Evolutionary conservation across 345 rosid genomes (phyloP).

Genomic region (Kernera saxatilis): DNA sequence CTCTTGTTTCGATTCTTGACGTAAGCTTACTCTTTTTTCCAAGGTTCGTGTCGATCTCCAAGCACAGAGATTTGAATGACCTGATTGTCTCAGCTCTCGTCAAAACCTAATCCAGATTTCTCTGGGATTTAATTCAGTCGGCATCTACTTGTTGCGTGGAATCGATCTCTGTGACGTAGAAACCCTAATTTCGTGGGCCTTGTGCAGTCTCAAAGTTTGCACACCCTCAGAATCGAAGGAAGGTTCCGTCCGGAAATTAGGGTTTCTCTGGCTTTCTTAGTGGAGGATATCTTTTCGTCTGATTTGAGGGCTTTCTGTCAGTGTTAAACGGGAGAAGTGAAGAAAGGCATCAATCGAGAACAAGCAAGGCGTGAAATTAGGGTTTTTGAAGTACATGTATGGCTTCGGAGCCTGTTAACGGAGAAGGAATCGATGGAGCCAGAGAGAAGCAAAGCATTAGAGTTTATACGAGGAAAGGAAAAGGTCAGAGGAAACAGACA

Average conservation of each 20-base stretch:
- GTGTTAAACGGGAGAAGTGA: background rate
- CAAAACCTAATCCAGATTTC: background rate
- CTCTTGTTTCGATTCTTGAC: background rate
- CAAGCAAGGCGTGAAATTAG: constrained; percentile 18
- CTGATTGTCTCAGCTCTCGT: constrained; percentile 18
- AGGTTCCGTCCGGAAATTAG: constrained; percentile 34
- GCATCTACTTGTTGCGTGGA: background rate
- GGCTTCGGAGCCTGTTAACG: constrained; percentile 86
- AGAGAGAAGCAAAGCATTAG: constrained; percentile 67
- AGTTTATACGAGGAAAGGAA: constrained; percentile 76
- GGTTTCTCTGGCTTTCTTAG: constrained; percentile 26
- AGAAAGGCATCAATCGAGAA: constrained; percentile 1
- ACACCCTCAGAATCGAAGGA: constrained; percentile 12
- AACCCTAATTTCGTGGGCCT: constrained; percentile 17
- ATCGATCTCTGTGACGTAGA: background rate
- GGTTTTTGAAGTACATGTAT: constrained; percentile 67
- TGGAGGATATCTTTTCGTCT: background rate
- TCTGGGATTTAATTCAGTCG: background rate
- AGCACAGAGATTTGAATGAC: constrained; percentile 1
- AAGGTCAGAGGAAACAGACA: constrained; percentile 26
- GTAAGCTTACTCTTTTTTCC: background rate
- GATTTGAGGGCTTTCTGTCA: background rate
- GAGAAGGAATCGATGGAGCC: constrained; percentile 55
- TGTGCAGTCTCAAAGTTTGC: background rate
- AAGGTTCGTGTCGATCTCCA: constrained; percentile 13